Base-by-base conservation (phyloP, 2,329 filamentous ascomycete genomes). In the Tolypocladium tropicale region DNA sequence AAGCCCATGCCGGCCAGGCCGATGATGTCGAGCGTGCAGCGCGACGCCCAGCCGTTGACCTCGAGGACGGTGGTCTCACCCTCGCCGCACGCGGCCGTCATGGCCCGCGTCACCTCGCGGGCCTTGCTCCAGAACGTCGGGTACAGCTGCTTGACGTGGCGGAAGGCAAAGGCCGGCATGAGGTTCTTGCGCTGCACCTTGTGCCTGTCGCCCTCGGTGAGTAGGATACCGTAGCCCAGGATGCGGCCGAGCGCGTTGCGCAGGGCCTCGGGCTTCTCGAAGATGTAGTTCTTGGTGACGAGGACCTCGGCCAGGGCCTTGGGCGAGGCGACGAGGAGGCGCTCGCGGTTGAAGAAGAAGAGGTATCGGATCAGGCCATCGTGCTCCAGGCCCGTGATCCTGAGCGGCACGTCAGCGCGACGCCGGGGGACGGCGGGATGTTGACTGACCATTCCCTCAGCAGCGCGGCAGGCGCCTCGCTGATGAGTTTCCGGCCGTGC, bases 141-240 rank as follows among this genome's bases (percentile, higher is more conserved):
- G 63, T 95, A 94, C 16, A 96, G 74, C 57, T 93, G 81, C 67
- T 94, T 95, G 68, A 95, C 77, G 64, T 95, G 89, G 25, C 90
- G 82, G 66, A 90, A 95, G n/a, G 84, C 79, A 69, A 96, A 96
- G 2, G 90, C 89, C 0, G 90, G 90, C 73, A 86, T 83, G 21
- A 95, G 80, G 57, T 86, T 84, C 68, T 88, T 91, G 51, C 92
- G 81, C 73, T 91, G 88, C 63, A 82, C 75, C 73, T 88, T 94
- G 70, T 96, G 93, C 64, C 92, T 89, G 14, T 95, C 89, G n/a
- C 92, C 92, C 70, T 96, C 92, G 2, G 90, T 88, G 12, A 96
- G 75, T 39, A 96, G 72, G 16, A 93, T 74, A 11, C 89, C 88
- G 14, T 85, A 72, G 11, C 90, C 87, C 14, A 93, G 75, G 30